These are phyloP conservation scores for Suhomyces tanzawaensis DNA, from an alignment of 805 yeast species.

Conservation along the genomic window DNA sequence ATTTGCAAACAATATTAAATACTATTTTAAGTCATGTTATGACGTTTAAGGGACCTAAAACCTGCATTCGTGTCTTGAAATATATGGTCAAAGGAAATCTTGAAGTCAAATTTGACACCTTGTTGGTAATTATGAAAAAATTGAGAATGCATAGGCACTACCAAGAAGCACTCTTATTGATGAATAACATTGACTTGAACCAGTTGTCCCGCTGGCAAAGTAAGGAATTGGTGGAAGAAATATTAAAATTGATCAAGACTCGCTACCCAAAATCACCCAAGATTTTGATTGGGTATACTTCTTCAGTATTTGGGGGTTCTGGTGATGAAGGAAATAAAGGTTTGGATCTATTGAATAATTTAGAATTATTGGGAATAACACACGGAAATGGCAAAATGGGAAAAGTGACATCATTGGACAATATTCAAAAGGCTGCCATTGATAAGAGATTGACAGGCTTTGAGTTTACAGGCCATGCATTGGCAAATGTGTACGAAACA, in stretches of 20 bases:
- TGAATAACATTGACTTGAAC: constrained; percentile 30
- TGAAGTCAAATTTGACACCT: constrained; percentile 21
- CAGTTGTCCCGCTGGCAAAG: constrained; percentile 17
- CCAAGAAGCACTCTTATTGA: constrained; percentile 34
- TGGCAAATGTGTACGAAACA: constrained; percentile 26
- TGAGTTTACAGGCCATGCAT: constrained; percentile 16
- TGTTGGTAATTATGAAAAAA: constrained; percentile 28
- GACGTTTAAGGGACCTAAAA: constrained; percentile 36
- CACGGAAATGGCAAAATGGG: constrained; percentile 21
- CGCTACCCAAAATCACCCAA: constrained; percentile 33
- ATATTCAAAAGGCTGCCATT: constrained; percentile 30
- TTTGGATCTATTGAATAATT: constrained; percentile 22
- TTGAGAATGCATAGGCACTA: constrained; percentile 26
- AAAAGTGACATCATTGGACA: constrained; percentile 9
- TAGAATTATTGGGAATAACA: constrained; percentile 24
- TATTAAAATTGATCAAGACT: constrained; percentile 28
- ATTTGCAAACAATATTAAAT: constrained; percentile 27
- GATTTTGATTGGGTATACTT: constrained; percentile 35
- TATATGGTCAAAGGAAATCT: constrained; percentile 30
- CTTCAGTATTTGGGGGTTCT: constrained; percentile 22
- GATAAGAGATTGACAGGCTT: constrained; percentile 24
- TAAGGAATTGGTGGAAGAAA: constrained; percentile 24
- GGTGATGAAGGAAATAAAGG: constrained; percentile 8
- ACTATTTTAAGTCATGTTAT: constrained; percentile 32
- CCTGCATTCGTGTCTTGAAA: constrained; percentile 29